These are phyloP conservation scores for Calocera cornea DNA, from an alignment of 768 basidiomycete genomes.

Conservation along the genomic window DNA sequence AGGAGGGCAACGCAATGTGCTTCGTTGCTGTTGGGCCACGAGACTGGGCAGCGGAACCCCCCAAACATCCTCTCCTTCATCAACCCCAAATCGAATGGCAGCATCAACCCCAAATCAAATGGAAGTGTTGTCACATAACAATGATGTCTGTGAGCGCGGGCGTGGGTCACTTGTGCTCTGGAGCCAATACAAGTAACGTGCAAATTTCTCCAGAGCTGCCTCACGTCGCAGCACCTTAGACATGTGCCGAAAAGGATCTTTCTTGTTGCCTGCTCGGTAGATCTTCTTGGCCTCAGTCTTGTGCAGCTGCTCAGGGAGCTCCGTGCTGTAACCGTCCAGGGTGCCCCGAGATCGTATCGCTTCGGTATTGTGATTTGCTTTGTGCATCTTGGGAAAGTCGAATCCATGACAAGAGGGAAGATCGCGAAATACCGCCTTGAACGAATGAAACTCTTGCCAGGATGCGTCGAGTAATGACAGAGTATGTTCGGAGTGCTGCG, in stretches of 20 bases:
- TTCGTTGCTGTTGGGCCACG: too few species aligned
- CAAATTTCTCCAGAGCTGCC: conserved; percentile 24
- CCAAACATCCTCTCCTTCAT: too few species aligned
- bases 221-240: conserved; percentile 25
- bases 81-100: too few species aligned
- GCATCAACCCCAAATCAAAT: too few species aligned
- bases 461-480: conserved; percentile 20
- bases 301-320: conserved; percentile 30
- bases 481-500: conserved; percentile 20
- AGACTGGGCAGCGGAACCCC: too few species aligned
- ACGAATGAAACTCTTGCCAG: conserved; percentile 20
- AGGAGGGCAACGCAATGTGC: too few species aligned
- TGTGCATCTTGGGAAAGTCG: conserved; percentile 30
- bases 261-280: conserved; percentile 24
- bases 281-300: conserved; percentile 33
- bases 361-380: conserved; percentile 20
- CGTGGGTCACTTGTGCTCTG: too few species aligned
- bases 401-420: conserved; percentile 22
- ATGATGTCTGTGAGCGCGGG: too few species aligned
- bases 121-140: not conserved
- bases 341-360: conserved; percentile 23
- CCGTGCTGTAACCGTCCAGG: conserved; percentile 27
- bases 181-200: conserved; percentile 22
- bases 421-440: conserved; percentile 23
- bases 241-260: conserved; percentile 31